Conservation (phyloP, 805 yeast genomes). For the Wickerhamiella brachini region DNA sequence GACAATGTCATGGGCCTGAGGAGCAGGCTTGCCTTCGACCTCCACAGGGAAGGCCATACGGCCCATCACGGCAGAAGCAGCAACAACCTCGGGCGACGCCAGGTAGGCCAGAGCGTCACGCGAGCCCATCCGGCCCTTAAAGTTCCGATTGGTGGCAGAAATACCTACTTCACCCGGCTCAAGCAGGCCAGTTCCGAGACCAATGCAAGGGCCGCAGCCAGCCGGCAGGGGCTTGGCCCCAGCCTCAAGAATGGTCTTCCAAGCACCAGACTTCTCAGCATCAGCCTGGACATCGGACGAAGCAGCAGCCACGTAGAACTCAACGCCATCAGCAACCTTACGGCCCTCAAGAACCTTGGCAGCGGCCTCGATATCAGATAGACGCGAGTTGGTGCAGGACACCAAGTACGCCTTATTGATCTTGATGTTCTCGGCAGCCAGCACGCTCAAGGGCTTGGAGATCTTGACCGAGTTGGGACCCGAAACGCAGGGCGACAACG, state of each 20-base stretch:
- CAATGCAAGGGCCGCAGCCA: slow-evolving; percentile 99
- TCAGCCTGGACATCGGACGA: slow-evolving; percentile 85
- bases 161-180: slow-evolving; percentile 97
- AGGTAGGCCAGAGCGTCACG: slow-evolving; percentile 90
- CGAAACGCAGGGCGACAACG: slow-evolving; percentile 77
- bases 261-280: slow-evolving; percentile 83
- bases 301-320: slow-evolving; percentile 96
- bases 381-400: slow-evolving; percentile 93
- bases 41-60: slow-evolving; percentile 88
- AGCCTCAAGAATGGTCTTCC: slow-evolving; percentile 79
- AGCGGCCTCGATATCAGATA: slow-evolving; percentile 87
- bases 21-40: slow-evolving; percentile 44
- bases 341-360: slow-evolving; percentile 74
- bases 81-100: slow-evolving; percentile 96
- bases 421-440: slow-evolving; percentile 57
- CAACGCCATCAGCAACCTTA: slow-evolving; percentile 78
- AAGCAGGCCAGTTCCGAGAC: slow-evolving; percentile 85
- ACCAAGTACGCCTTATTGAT: slow-evolving; percentile 92
- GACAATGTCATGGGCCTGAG: slow-evolving; percentile 36
- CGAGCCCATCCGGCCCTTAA: slow-evolving; percentile 98
- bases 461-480: slow-evolving; percentile 98
- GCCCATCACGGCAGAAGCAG: slow-evolving; percentile 95
- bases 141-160: slow-evolving; percentile 95
- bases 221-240: slow-evolving; percentile 95
- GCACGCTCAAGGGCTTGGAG: slow-evolving; percentile 60